A percentile compares a stretch with the other conserved stretches of the same genome.
Evolutionary conservation across 164 flowering plant species (phyloP).

Genomic region (Stephania japonica): DNA sequence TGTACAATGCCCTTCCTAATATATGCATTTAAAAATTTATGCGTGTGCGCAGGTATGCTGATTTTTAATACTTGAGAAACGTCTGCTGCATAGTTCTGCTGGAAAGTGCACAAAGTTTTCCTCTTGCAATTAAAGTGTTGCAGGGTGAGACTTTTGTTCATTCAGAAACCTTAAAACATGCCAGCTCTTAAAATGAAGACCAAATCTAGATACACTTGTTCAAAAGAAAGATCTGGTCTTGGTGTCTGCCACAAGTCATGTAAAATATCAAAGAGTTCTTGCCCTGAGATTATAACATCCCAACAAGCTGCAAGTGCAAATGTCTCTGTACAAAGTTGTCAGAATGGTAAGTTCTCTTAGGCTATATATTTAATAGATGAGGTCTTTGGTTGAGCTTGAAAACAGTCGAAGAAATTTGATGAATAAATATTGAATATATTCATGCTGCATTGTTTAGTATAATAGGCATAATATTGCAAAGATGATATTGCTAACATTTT

Average conservation of each 20-base stretch:
- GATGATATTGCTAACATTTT: neutral
- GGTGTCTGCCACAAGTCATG: slow-evolving; percentile 21
- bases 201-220: slow-evolving; percentile 13
- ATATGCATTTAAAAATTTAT: neutral
- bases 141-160: slow-evolving; percentile 9
- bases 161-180: slow-evolving; percentile 15
- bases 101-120: slow-evolving; percentile 2
- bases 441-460: neutral
- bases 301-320: slow-evolving; percentile 19
- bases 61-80: neutral
- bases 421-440: neutral
- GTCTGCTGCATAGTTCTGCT: slow-evolving; percentile 2
- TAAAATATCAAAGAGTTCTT: slow-evolving; percentile 30
- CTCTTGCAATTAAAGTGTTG: neutral
- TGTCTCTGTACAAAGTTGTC: slow-evolving; percentile 4
- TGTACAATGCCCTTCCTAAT: neutral
- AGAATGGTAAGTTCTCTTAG: slow-evolving; percentile 18
- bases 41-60: neutral
- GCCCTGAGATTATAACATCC: slow-evolving; percentile 21
- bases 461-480: neutral
- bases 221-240: slow-evolving; percentile 25
- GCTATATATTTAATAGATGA: neutral
- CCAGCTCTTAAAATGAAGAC: slow-evolving; percentile 30
- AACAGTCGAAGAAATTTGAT: neutral
- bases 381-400: neutral